These are phyloP conservation scores for Acarospora socialis DNA, from an alignment of 2,329 filamentous ascomycete genomes.

Conservation along the genomic window DNA sequence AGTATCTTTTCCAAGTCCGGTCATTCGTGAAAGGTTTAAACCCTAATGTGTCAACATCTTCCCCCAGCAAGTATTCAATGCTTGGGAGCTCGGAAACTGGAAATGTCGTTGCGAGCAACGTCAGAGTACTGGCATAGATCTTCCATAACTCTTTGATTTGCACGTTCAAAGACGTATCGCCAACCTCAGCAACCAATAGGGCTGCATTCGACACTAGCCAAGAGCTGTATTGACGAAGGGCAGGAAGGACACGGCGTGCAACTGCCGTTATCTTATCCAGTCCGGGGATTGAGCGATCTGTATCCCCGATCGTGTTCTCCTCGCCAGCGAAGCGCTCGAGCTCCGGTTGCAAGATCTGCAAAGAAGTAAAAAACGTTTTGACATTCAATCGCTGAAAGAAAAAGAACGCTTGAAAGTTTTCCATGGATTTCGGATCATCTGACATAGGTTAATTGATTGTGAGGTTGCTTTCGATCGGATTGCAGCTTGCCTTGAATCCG, in stretches of 20 bases:
- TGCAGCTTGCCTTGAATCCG: constrained; percentile 40
- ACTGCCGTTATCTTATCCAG: constrained; percentile 41
- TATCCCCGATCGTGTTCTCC: constrained; percentile 31
- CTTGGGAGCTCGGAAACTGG: constrained; percentile 41
- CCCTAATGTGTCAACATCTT: constrained; percentile 52
- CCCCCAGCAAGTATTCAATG: constrained; percentile 50
- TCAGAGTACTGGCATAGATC: constrained; percentile 48
- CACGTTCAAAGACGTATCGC: constrained; percentile 39
- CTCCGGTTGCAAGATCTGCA: constrained; percentile 56
- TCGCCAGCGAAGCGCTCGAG: constrained; percentile 44
- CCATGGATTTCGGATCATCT: constrained; percentile 6
- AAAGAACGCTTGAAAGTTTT: constrained; percentile 24
- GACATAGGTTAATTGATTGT: too few species aligned
- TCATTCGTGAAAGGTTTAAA: constrained; percentile 46
- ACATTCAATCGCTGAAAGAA: constrained; percentile 67
- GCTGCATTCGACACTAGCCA: constrained; percentile 47
- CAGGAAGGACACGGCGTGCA: constrained; percentile 47
- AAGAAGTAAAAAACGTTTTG: constrained; percentile 57
- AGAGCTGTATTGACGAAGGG: constrained; percentile 51
- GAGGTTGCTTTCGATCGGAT: background rate
- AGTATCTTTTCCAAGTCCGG: constrained; percentile 38
- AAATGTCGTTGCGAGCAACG: constrained; percentile 44
- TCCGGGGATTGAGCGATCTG: constrained; percentile 20
- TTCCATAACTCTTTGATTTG: constrained; percentile 51
- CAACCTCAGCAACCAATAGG: constrained; percentile 39